Percentiles rank a stretch among this genome's conserved stretches.
phyloP scores from a whole-genome alignment of 805 yeast species.

The Metschnikowia arizonensis region DNA sequence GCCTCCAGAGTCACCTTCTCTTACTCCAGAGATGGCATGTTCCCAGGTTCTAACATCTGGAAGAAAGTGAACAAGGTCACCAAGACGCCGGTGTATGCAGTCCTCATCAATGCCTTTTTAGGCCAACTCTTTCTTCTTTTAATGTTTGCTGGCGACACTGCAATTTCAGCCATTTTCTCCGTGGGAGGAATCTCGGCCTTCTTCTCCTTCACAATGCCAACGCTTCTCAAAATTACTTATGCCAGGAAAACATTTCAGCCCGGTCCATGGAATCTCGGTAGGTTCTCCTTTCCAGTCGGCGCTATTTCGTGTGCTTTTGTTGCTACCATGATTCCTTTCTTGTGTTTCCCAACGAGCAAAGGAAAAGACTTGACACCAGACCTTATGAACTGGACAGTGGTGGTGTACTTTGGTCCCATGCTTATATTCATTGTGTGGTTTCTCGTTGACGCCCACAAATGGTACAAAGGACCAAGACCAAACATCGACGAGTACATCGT shows the following conservation, averaged over 20 bases:
- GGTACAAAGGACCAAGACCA: conserved; percentile 60
- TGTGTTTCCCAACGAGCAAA: conserved; percentile 48
- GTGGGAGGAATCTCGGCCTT: conserved; percentile 70
- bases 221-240: conserved; percentile 53
- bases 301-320: conserved; percentile 48
- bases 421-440: conserved; percentile 48
- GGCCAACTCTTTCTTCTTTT: conserved; percentile 54
- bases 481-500: conserved; percentile 26
- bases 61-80: conserved; percentile 48
- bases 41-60: conserved; percentile 54
- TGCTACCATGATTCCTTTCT: conserved; percentile 52
- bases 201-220: conserved; percentile 64
- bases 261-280: conserved; percentile 68
- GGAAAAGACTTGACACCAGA: conserved; percentile 37
- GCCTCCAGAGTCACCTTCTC: conserved; percentile 66
- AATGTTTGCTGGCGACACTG: conserved; percentile 60
- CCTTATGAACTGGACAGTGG: conserved; percentile 61
- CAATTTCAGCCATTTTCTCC: conserved; percentile 67
- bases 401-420: conserved; percentile 55
- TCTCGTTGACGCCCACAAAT: conserved; percentile 49
- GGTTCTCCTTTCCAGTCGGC: conserved; percentile 47
- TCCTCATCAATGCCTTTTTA: conserved; percentile 51
- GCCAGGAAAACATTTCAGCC: conserved; percentile 49
- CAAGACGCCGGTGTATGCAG: conserved; percentile 62
- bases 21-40: conserved; percentile 64